Conservation (phyloP, 495 filamentous ascomycete genomes). For the Astrothelium macrocarpum region DNA sequence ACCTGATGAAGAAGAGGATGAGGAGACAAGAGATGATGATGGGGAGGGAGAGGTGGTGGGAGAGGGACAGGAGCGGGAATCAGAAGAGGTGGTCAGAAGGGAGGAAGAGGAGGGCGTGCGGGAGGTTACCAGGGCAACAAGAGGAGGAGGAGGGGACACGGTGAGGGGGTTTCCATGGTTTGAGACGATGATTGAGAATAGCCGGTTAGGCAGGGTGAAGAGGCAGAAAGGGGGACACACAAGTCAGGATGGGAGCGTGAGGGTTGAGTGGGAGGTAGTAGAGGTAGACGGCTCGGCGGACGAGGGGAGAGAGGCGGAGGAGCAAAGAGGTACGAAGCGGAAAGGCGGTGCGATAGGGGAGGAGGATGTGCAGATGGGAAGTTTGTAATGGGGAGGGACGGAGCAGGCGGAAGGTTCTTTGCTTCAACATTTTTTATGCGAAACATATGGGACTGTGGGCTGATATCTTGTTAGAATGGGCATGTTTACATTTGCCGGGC, state of each 20-base stretch:
- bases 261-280: constrained; percentile 73
- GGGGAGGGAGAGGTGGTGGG: constrained; percentile 4
- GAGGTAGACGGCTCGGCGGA: constrained; percentile 41
- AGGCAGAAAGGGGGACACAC: constrained; percentile 45
- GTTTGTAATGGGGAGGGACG: not conserved
- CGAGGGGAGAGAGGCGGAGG: constrained; percentile 20
- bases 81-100: constrained; percentile 36
- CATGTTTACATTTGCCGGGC: not conserved
- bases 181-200: constrained; percentile 67
- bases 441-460: not conserved
- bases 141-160: constrained; percentile 29
- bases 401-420: not conserved
- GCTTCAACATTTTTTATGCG: not conserved
- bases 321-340: not conserved
- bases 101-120: not conserved
- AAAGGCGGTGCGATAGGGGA: not conserved
- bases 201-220: constrained; percentile 56
- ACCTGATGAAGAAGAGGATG: constrained; percentile 35
- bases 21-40: constrained; percentile 33
- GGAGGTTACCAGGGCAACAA: not conserved
- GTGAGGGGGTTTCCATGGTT: constrained; percentile 66
- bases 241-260: constrained; percentile 43
- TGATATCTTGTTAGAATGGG: not conserved
- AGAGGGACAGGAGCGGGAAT: constrained; percentile 25
- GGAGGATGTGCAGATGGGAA: constrained; percentile 1